These are phyloP conservation scores for Neonectria hederae DNA, from an alignment of 2,329 filamentous ascomycete species.

Conservation along the genomic window DNA sequence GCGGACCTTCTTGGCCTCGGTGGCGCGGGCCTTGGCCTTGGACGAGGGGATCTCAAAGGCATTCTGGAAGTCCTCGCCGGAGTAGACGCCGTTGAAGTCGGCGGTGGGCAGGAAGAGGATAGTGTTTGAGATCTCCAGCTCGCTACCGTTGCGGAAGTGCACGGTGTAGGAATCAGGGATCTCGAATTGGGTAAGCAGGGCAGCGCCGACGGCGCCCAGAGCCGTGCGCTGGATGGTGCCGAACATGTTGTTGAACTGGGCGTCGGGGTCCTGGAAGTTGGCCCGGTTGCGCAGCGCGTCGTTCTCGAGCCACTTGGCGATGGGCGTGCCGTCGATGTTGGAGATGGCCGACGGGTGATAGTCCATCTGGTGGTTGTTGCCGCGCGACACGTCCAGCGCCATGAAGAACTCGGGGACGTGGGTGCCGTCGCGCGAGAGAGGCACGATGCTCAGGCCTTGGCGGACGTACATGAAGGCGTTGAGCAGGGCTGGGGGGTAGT, in stretches of 20 bases:
- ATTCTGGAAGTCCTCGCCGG: constrained; percentile 36
- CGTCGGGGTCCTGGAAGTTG: constrained; percentile 38
- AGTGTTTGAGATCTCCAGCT: constrained; percentile 23
- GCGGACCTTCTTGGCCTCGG: constrained; percentile 24
- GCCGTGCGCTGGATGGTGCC: constrained; percentile 26
- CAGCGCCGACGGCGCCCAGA: constrained; percentile 13
- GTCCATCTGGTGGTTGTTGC: constrained; percentile 26
- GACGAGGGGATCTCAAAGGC: constrained; percentile 28
- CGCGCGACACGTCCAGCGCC: constrained; percentile 25
- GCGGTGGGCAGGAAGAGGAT: constrained; percentile 24
- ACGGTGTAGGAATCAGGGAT: constrained; percentile 38
- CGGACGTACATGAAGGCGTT: constrained; percentile 33
- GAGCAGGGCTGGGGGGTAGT: constrained; percentile 37
- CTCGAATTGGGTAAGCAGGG: constrained; percentile 30
- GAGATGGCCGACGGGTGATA: constrained; percentile 38
- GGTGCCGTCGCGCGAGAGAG: constrained; percentile 32
- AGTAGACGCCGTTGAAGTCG: constrained; percentile 33
- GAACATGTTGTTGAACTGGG: constrained; percentile 39
- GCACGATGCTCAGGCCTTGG: constrained; percentile 26
- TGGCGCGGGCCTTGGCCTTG: constrained; percentile 5
- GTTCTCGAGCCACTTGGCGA: constrained; percentile 37
- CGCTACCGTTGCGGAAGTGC: constrained; percentile 35
- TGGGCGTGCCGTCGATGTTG: constrained; percentile 33
- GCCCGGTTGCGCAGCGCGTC: constrained; percentile 27
- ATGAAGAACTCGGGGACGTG: constrained; percentile 33